Base-by-base conservation (phyloP, 2,329 filamentous ascomycete species). In the Neoascochyta sp. region DNA sequence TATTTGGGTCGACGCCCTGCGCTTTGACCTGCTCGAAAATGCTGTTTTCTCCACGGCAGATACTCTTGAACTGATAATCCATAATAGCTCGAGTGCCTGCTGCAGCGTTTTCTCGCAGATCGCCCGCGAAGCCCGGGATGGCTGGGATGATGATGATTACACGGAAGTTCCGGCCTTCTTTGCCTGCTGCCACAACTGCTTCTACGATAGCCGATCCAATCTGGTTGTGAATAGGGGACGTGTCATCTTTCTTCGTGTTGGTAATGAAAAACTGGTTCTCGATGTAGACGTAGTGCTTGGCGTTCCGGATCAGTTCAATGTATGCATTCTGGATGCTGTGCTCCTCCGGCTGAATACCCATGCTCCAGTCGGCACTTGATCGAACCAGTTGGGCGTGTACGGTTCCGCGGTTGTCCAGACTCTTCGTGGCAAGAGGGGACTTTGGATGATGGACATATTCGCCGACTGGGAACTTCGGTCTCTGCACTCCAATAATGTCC, bases 41-140 rank as follows among this genome's bases (percentile, higher is more conserved):
- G 4, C 87, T 95, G 57, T 96, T 73, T 43, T 93, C 83, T 5
- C 92, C 92, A 24, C 92, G 82, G 54, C 83, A 86, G 45, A 98
- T 94, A 0, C 87, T 94, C 65, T 93, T 94, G 71, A 92, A 98
- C 59, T 96, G 92, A 55, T 95, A 96, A 59, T 96, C 89, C 87
- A 98, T 96, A 52, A 96, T 98, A 8, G 89, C 90, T 27, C 65
- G 48, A 0, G 90, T 96, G 7, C 90, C 90, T 1, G 78, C 78
- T 0, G 90, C 90, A 12, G 84, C 87, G 48, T 86, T 80, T 9
- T 88, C 80, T 34, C 89, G 73, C 16, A 98, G 71, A 55, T 96
- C 90, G 24, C 90, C 90, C 0, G 90, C 89, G 50, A 98, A 98
- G 0, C 90, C 92, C 6, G 92, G 90, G 34, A 98, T 83, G 1